Base-by-base conservation (phyloP, 1,284 basidiomycete species). In the Mycena sp. region DNA sequence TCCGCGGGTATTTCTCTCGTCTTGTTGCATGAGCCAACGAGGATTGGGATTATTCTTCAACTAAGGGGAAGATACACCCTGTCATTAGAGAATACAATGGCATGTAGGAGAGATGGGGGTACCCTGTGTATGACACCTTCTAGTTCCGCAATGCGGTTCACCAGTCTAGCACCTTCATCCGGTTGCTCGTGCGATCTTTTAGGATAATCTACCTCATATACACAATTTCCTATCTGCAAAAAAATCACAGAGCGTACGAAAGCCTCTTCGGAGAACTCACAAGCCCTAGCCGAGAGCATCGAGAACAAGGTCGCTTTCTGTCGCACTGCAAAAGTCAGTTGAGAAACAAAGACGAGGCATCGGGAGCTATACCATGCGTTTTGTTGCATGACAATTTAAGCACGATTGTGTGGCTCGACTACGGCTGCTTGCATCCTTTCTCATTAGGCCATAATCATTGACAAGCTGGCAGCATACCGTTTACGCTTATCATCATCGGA, bases 181-280 rank as follows among this genome's bases (percentile, higher is more conserved):
- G 82, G 81, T 23, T 71, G 40, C 19, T 53, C 69, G 58, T 81
- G 78, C 17, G 71, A 70, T 79, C 82, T 76, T 78, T 88, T 81
- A 74, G 88, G 88, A 70, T 94, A 91, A 72, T 93, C 92, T 4
- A 94, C 87, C 74, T 94, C 92, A 70, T 94, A 94, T 11, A 94
- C 89, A 72, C 92, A 94, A 6, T 92, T 82, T 2, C 91, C 92
- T 28, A 91, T 93, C 89, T 92, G 68, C n/a, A 19, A 19, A 48
- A 38, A 19, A 17, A 19, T 50, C 25, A 28, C 11, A 16, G 3
- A 1, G 23, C 43, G 51, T 63, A 50, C 23, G 6, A 12, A 21
- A 37, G 16, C 4, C n/a, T 23, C 7, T 10, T 55, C 26, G 3
- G 21, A 29, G 35, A 58, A 52, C 83, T 64, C 77, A 92, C 85